phyloP scores from a whole-genome alignment of 1,139 yeast genomes.

The Candida sp. region DNA sequence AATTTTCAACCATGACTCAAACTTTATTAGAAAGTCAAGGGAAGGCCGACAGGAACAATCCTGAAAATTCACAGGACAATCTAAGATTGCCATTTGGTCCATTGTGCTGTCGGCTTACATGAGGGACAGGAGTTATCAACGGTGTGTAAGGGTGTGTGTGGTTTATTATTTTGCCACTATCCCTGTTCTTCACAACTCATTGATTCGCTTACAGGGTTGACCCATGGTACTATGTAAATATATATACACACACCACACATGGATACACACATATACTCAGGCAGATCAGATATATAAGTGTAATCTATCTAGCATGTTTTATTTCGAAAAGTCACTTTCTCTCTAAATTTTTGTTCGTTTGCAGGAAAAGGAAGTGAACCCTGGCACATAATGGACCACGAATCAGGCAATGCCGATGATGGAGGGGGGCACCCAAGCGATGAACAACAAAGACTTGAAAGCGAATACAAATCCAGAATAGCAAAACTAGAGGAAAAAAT shows the following conservation, averaged over 20 bases:
- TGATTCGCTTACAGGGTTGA: background rate
- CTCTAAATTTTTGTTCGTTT: background rate
- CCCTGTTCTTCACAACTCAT: background rate
- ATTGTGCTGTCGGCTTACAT: too few species aligned
- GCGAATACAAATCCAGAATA: background rate
- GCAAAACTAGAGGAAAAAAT: slow-evolving; percentile 5
- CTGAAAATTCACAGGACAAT: too few species aligned
- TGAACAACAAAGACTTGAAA: slow-evolving; percentile 4
- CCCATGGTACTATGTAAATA: background rate
- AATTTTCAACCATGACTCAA: too few species aligned
- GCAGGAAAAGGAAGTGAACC: background rate
- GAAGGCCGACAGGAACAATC: too few species aligned
- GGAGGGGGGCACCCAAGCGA: background rate
- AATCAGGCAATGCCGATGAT: background rate
- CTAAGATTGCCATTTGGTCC: too few species aligned
- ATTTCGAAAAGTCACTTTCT: background rate
- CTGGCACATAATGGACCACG: background rate
- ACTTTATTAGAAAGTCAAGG: too few species aligned
- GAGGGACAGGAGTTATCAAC: background rate
- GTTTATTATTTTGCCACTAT: background rate
- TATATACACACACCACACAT: background rate
- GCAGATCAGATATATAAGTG: background rate
- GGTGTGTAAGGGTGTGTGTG: background rate
- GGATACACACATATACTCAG: background rate
- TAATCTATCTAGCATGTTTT: background rate